A percentile compares a stretch with the other conserved stretches of the same genome.
phyloP scores from a whole-genome alignment of 2,329 filamentous ascomycete genomes.

The Calonectria ilicicola region DNA sequence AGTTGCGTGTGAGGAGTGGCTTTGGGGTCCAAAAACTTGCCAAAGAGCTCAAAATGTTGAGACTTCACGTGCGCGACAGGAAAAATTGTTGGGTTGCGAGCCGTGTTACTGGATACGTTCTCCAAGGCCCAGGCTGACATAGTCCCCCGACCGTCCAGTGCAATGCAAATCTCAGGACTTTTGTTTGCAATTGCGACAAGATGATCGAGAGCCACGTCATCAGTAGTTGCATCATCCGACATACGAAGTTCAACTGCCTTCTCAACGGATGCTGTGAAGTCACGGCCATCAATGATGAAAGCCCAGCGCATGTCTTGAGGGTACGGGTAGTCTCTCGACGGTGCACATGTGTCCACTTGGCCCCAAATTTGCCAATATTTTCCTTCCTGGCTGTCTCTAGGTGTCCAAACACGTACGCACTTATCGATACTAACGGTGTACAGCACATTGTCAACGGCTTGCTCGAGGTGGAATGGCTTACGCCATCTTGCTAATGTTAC shows the following conservation, averaged over 20 bases:
- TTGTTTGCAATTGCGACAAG: conserved; percentile 88
- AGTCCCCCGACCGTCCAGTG: conserved; percentile 84
- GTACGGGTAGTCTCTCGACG: conserved; percentile 65
- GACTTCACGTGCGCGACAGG: conserved; percentile 84
- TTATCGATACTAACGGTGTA: conserved; percentile 91
- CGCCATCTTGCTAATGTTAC: conserved; percentile 93
- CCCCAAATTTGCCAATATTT: conserved; percentile 85
- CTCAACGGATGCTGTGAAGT: conserved; percentile 84
- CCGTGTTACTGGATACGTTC: conserved; percentile 79
- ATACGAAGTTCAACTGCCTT: conserved; percentile 73
- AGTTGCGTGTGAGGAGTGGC: conserved; percentile 71
- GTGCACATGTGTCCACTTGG: conserved; percentile 79
- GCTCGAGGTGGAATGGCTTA: conserved; percentile 79
- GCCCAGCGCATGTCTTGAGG: conserved; percentile 54
- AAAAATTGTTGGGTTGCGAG: conserved; percentile 78
- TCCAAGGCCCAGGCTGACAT: conserved; percentile 96
- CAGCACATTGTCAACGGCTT: conserved; percentile 85
- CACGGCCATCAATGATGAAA: conserved; percentile 85
- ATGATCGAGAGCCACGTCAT: conserved; percentile 82
- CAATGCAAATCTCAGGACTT: conserved; percentile 87
- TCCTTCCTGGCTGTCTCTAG: conserved; percentile 77
- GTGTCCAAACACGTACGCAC: conserved; percentile 84
- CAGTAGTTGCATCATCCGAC: conserved; percentile 67
- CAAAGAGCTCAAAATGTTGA: conserved; percentile 61
- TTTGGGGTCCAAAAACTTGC: conserved; percentile 41